These are phyloP conservation scores for Trametes sp. DNA, from an alignment of 1,284 basidiomycete genomes.

Conservation along the genomic window DNA sequence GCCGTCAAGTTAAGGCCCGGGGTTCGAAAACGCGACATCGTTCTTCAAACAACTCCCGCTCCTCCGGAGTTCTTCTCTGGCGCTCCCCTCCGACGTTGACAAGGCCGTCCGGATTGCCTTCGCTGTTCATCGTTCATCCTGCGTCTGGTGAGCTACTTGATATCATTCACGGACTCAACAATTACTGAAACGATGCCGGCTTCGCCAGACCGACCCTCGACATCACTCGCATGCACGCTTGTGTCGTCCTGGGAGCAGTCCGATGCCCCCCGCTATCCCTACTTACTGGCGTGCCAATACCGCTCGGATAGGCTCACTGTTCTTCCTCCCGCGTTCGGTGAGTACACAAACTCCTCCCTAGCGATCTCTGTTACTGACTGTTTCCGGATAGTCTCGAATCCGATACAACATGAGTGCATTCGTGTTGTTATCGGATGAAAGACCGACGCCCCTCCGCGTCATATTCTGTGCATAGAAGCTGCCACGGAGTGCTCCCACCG, in stretches of 20 bases:
- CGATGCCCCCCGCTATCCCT: neutral
- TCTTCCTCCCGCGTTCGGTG: neutral
- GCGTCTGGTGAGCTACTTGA: neutral
- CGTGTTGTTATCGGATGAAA: too few species aligned
- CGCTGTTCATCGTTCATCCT: neutral
- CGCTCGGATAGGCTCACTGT: neutral
- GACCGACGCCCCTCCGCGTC: too few species aligned
- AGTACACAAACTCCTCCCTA: neutral
- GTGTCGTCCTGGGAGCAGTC: too few species aligned
- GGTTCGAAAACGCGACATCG: neutral
- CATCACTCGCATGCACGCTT: neutral
- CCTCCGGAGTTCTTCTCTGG: neutral
- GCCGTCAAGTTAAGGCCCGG: neutral
- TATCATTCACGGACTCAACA: too few species aligned
- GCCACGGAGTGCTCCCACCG: too few species aligned
- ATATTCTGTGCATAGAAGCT: too few species aligned
- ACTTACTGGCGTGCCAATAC: neutral
- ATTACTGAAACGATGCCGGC: neutral
- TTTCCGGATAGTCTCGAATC: neutral
- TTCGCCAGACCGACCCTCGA: neutral
- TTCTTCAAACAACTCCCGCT: neutral
- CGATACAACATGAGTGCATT: too few species aligned
- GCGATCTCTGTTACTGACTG: too few species aligned
- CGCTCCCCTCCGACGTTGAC: neutral
- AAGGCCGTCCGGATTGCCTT: constrained; percentile 2